These are phyloP conservation scores for Elymus sibiricus DNA, from an alignment of 176 grass and related monocot genomes.

Conservation along the genomic window DNA sequence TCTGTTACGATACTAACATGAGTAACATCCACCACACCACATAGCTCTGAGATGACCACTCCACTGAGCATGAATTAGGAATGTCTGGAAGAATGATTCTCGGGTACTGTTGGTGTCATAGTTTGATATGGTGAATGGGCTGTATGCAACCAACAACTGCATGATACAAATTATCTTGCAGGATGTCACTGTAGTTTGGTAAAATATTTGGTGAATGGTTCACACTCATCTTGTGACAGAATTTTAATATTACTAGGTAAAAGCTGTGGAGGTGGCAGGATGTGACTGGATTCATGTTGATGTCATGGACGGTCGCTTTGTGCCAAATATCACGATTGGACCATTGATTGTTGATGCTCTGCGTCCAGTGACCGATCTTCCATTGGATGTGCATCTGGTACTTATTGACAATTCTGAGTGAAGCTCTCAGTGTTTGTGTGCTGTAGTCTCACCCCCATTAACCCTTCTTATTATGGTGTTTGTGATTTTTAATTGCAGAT, in stretches of 20 bases:
- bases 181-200: not conserved
- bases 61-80: not conserved
- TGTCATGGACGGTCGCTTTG: conserved; percentile 98
- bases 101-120: not conserved
- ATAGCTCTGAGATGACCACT: not conserved
- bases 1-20: conserved; percentile 26
- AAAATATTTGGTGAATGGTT: not conserved
- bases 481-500: conserved; percentile 63
- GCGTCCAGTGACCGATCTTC: conserved; percentile 94
- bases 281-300: conserved; percentile 99
- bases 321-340: conserved; percentile 98
- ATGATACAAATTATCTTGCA: not conserved
- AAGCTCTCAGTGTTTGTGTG: not conserved
- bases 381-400: conserved; percentile 99
- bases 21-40: not conserved
- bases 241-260: conserved; percentile 52
- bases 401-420: conserved; percentile 15
- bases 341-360: conserved; percentile 87
- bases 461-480: not conserved
- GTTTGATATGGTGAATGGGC: conserved; percentile 2
- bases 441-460: not conserved
- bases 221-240: not conserved
- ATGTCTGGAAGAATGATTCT: not conserved
- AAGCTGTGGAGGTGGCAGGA: conserved; percentile 95
- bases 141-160: not conserved